Evolutionary conservation across 2,329 filamentous ascomycete species (phyloP).

Genomic region (Epichloe sp.): DNA sequence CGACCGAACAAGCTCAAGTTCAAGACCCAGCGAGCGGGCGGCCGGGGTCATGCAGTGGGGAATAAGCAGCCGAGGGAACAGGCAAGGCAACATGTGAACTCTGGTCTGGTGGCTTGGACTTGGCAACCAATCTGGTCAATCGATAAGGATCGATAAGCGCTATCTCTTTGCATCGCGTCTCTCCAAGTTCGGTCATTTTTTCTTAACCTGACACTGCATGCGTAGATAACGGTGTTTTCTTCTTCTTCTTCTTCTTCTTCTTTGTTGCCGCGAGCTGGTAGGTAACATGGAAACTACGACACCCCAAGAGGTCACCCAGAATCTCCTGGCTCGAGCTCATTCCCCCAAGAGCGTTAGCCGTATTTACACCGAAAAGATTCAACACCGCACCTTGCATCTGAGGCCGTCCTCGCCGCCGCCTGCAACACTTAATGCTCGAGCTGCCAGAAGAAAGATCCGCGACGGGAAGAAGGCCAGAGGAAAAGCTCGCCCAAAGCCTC

Average conservation of each 20-base stretch:
- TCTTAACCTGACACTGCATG: too few species aligned
- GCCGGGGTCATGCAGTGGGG: background rate
- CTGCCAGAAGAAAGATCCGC: slow-evolving; percentile 38
- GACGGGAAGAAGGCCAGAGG: slow-evolving; percentile 31
- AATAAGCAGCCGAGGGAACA: slow-evolving; percentile 4
- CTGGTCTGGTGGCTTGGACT: background rate
- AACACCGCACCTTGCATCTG: slow-evolving; percentile 68
- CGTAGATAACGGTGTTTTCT: too few species aligned
- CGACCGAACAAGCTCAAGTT: background rate
- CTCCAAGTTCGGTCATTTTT: too few species aligned
- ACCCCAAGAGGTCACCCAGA: slow-evolving; percentile 35
- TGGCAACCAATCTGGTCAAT: background rate
- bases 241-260: background rate
- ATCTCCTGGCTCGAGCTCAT: slow-evolving; percentile 66
- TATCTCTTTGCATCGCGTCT: too few species aligned
- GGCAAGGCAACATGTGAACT: slow-evolving; percentile 3
- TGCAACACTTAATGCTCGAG: slow-evolving; percentile 39
- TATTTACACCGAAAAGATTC: slow-evolving; percentile 72
- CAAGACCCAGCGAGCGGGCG: background rate
- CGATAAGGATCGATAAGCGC: background rate
- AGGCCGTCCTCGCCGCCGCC: slow-evolving; percentile 58
- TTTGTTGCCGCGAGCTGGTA: background rate
- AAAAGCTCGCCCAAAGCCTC: slow-evolving; percentile 45
- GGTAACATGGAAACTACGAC: slow-evolving; percentile 20
- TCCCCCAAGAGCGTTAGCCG: slow-evolving; percentile 55